Evolutionary conservation across 257 asterid species (phyloP).

Genomic region (Primulina tabacum): DNA sequence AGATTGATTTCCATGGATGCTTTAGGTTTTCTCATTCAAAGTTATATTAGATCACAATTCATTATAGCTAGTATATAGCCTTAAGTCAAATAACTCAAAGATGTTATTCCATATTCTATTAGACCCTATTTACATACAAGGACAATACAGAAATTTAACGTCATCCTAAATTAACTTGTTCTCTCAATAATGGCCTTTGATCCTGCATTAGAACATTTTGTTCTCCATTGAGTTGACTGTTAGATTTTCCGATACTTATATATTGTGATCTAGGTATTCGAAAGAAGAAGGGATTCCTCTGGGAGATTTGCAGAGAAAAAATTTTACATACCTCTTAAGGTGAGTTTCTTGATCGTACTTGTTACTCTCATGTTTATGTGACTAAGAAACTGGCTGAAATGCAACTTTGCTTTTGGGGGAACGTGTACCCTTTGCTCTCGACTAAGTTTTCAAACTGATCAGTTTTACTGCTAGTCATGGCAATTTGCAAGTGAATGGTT

Average conservation of each 20-base stretch:
- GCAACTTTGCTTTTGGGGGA: background rate
- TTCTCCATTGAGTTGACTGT: slow-evolving; percentile 1
- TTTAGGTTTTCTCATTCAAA: too few species aligned
- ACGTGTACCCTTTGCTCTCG: background rate
- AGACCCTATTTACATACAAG: too few species aligned
- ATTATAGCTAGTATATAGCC: too few species aligned
- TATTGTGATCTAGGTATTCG: slow-evolving; percentile 62
- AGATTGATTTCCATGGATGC: too few species aligned
- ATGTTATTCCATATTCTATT: too few species aligned
- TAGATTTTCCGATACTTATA: background rate
- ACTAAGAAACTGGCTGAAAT: background rate
- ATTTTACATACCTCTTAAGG: slow-evolving; percentile 82
- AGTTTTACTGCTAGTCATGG: slow-evolving; percentile 5
- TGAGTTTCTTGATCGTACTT: slow-evolving; percentile 29
- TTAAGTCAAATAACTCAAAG: too few species aligned
- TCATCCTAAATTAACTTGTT: too few species aligned
- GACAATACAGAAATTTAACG: too few species aligned
- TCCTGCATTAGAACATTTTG: background rate
- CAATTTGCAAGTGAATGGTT: background rate
- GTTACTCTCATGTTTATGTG: background rate
- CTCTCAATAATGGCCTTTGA: too few species aligned
- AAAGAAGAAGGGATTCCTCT: slow-evolving; percentile 78
- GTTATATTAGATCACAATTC: too few species aligned
- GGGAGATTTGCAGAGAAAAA: slow-evolving; percentile 50
- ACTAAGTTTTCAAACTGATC: background rate